Conservation (phyloP, 2,329 filamentous ascomycete species). For the Fusarium sp. region DNA sequence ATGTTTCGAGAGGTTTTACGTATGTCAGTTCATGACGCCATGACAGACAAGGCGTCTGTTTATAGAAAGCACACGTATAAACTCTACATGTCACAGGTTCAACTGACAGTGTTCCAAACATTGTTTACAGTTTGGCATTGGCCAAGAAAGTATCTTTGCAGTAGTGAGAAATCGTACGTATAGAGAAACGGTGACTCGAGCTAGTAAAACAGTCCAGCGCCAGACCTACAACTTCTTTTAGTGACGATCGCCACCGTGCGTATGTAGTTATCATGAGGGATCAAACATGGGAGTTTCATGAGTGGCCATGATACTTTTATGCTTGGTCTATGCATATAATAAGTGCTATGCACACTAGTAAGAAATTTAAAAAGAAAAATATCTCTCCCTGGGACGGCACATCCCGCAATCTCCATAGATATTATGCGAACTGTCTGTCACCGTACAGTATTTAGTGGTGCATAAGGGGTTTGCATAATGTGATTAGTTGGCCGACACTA, state of each 20-base stretch:
- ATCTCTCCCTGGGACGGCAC: neutral
- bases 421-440: neutral
- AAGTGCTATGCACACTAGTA: neutral
- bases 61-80: neutral
- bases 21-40: conserved; percentile 4
- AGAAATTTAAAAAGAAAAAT: neutral
- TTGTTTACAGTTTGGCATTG: conserved; percentile 3
- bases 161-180: neutral
- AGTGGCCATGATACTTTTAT: neutral
- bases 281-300: neutral
- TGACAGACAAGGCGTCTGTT: neutral
- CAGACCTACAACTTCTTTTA: neutral
- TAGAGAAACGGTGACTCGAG: neutral
- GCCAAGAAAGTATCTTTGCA: neutral
- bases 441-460: neutral
- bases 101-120: conserved; percentile 1
- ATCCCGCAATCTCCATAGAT: conserved; percentile 1
- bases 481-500: conserved; percentile 9
- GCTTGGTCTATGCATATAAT: neutral
- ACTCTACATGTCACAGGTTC: conserved; percentile 4
- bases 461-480: conserved; percentile 3
- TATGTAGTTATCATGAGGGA: neutral
- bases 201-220: conserved; percentile 1
- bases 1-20: neutral
- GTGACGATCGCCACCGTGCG: neutral